Evolutionary conservation across 2,329 filamentous ascomycete species (phyloP).

Genomic region (Fusarium secorum): DNA sequence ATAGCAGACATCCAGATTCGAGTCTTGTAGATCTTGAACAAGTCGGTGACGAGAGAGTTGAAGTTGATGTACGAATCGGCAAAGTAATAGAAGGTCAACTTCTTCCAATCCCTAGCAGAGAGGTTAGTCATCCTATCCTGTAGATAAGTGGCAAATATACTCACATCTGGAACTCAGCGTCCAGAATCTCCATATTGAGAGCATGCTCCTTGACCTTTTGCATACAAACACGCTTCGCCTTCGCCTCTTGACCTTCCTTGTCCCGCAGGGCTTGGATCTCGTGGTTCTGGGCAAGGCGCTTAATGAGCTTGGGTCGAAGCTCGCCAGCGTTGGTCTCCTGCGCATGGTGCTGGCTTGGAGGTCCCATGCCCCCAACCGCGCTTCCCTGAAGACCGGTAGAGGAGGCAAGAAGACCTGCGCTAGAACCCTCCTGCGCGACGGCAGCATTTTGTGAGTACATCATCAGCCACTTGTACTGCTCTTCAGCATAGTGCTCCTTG

Average conservation of each 20-base stretch:
- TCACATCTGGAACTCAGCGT: slow-evolving; percentile 98
- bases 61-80: slow-evolving; percentile 99
- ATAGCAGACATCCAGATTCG: slow-evolving; percentile 99
- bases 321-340: slow-evolving; percentile 77
- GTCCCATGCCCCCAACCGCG: slow-evolving; percentile 80
- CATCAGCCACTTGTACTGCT: slow-evolving; percentile 98
- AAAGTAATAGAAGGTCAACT: slow-evolving; percentile 98
- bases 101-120: slow-evolving; percentile 88
- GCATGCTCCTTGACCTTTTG: slow-evolving; percentile 95
- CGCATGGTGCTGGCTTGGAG: slow-evolving; percentile 74
- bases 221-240: slow-evolving; percentile 95
- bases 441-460: slow-evolving; percentile 90
- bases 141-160: slow-evolving; percentile 46
- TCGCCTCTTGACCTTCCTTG: slow-evolving; percentile 97
- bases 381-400: slow-evolving; percentile 71
- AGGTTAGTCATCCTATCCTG: slow-evolving; percentile 6
- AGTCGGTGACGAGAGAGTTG: slow-evolving; percentile 93
- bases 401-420: slow-evolving; percentile 69
- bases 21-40: slow-evolving; percentile 99
- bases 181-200: slow-evolving; percentile 97
- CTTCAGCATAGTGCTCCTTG: slow-evolving; percentile 90
- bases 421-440: slow-evolving; percentile 66
- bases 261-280: slow-evolving; percentile 89
- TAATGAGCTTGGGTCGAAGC: slow-evolving; percentile 95
- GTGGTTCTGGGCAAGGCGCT: slow-evolving; percentile 88